Percentiles rank a stretch among this genome's conserved stretches.
These are phyloP conservation scores for Boletellus ananiceps DNA, from an alignment of 768 basidiomycete species.

Conservation along the genomic window DNA sequence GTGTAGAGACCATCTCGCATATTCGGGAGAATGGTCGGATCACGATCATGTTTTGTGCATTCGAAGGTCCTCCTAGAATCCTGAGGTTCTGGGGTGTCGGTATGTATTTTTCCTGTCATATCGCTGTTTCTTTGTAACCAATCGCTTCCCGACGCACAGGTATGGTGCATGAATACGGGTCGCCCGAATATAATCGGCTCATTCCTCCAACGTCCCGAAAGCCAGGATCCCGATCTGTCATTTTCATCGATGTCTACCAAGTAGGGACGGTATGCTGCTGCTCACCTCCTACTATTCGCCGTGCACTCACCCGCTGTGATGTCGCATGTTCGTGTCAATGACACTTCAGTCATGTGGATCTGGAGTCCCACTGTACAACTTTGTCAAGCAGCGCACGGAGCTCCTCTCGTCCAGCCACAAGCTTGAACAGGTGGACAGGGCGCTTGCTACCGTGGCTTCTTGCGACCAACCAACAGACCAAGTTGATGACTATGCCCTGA, in stretches of 20 bases:
- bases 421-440: too few relatives aligned
- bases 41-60: slow-evolving; percentile 58
- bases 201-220: slow-evolving; percentile 44
- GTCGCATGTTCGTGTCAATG: neutral
- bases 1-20: slow-evolving; percentile 57
- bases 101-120: slow-evolving; percentile 8
- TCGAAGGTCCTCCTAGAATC: slow-evolving; percentile 56
- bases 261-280: slow-evolving; percentile 36
- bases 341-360: slow-evolving; percentile 60
- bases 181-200: slow-evolving; percentile 52
- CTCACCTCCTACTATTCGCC: neutral
- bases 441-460: too few relatives aligned
- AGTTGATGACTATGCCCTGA: too few relatives aligned
- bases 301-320: too few relatives aligned
- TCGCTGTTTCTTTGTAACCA: too few relatives aligned
- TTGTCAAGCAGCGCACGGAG: slow-evolving; percentile 49
- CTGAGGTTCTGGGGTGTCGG: slow-evolving; percentile 58
- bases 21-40: slow-evolving; percentile 60
- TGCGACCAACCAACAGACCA: too few relatives aligned
- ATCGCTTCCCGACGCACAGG: slow-evolving; percentile 32
- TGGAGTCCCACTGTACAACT: slow-evolving; percentile 57
- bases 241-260: slow-evolving; percentile 57
- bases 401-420: slow-evolving; percentile 19
- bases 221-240: slow-evolving; percentile 56
- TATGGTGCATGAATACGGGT: slow-evolving; percentile 57